phyloP scores from a whole-genome alignment of 2,329 filamentous ascomycete genomes.

The Shiraia bambusicola region DNA sequence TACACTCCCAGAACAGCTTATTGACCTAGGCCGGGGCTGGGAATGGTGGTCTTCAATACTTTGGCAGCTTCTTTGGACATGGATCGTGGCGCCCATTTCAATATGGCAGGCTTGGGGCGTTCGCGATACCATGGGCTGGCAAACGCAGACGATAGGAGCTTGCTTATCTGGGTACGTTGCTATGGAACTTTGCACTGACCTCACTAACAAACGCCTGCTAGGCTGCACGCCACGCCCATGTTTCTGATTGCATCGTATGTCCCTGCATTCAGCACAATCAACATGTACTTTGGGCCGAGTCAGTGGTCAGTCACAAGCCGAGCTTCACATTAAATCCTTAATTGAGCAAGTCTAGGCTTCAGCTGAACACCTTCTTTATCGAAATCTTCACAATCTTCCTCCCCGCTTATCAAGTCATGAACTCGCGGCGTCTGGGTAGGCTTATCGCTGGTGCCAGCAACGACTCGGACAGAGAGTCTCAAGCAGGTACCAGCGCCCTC shows the following conservation, averaged over 20 bases:
- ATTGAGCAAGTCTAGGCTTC: conserved; percentile 11
- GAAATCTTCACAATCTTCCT: conserved; percentile 19
- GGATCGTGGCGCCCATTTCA: conserved; percentile 19
- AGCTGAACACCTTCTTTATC: conserved; percentile 20
- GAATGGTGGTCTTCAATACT: conserved; percentile 23
- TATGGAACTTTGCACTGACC: background rate
- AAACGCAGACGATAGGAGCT: conserved; percentile 19
- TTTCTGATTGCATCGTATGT: conserved; percentile 20
- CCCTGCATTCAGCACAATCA: conserved; percentile 14
- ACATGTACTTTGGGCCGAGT: conserved; percentile 17
- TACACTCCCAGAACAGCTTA: conserved; percentile 15
- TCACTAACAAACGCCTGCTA: conserved; percentile 2
- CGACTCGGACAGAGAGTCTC: conserved; percentile 5
- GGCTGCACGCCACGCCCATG: conserved; percentile 23
- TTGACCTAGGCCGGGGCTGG: conserved; percentile 19
- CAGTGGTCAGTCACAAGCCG: conserved; percentile 13
- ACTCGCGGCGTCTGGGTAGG: conserved; percentile 6
- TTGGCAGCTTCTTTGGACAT: conserved; percentile 24
- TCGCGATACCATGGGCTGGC: conserved; percentile 19
- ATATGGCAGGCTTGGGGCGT: conserved; percentile 18
- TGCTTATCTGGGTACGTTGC: conserved; percentile 16
- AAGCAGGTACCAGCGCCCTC: background rate
- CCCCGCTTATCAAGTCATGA: conserved; percentile 18
- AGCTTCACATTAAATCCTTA: background rate
- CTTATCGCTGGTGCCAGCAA: conserved; percentile 1